Conservation (phyloP, 1,139 yeast species). For the Cylindricascospora bacillispora region DNA sequence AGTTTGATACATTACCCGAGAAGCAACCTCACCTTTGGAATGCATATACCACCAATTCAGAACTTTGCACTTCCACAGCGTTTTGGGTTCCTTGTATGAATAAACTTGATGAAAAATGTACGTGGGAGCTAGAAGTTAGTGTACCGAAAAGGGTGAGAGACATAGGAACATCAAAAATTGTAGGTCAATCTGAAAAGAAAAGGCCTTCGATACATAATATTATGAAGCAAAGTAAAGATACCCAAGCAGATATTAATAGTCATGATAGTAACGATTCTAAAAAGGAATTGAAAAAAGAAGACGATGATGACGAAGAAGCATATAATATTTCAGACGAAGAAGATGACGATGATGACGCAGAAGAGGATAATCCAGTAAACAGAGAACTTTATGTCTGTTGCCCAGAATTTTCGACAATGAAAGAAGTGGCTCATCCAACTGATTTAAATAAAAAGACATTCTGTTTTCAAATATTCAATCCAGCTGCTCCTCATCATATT, state of each 20-base stretch:
- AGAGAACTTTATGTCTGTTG: slow-evolving; percentile 53
- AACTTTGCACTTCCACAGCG: slow-evolving; percentile 69
- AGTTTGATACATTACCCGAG: slow-evolving; percentile 36
- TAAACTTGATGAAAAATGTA: slow-evolving; percentile 73
- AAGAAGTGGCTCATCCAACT: slow-evolving; percentile 40
- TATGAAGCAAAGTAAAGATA: slow-evolving; percentile 5
- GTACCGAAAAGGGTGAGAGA: slow-evolving; percentile 73
- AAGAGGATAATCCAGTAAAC: slow-evolving; percentile 39
- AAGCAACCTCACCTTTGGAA: slow-evolving; percentile 49
- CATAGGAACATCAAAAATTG: slow-evolving; percentile 39
- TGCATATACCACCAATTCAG: slow-evolving; percentile 74
- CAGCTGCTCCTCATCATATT: slow-evolving; percentile 89
- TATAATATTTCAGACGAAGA: slow-evolving; percentile 10
- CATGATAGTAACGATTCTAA: slow-evolving; percentile 12
- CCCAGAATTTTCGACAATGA: slow-evolving; percentile 51
- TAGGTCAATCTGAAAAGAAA: slow-evolving; percentile 29
- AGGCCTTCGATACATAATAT: slow-evolving; percentile 1
- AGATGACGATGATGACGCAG: slow-evolving; percentile 26
- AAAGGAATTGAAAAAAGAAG: slow-evolving; percentile 19
- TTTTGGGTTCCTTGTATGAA: slow-evolving; percentile 97
- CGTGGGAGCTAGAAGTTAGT: slow-evolving; percentile 83
- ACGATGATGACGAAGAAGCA: slow-evolving; percentile 17
- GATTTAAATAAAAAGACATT: slow-evolving; percentile 67
- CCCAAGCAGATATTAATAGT: slow-evolving; percentile 11
- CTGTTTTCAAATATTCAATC: slow-evolving; percentile 69